Conservation (phyloP, 768 basidiomycete genomes). For the Suillus sp. region DNA sequence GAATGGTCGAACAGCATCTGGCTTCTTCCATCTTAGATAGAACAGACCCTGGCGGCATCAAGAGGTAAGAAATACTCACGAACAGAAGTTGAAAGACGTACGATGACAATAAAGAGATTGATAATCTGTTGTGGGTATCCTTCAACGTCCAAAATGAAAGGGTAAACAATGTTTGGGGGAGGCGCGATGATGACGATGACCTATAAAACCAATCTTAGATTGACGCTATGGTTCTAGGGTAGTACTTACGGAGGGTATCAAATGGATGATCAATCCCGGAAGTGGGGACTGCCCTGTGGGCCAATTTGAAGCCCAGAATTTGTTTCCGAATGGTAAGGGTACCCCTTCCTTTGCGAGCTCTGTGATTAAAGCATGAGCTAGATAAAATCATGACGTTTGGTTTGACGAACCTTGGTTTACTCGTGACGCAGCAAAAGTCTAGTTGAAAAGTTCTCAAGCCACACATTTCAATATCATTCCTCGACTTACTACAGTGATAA, state of each 20-base stretch:
- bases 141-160: constrained; percentile 62
- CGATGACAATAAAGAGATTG: constrained; percentile 56
- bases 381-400: not conserved
- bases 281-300: constrained; percentile 58
- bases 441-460: not conserved
- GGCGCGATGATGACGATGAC: constrained; percentile 58
- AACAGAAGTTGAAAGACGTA: constrained; percentile 28
- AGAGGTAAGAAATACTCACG: not conserved
- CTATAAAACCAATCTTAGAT: constrained; percentile 45
- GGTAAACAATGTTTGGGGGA: constrained; percentile 54
- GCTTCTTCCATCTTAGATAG: constrained; percentile 55
- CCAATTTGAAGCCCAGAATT: constrained; percentile 65
- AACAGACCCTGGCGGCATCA: constrained; percentile 47
- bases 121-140: constrained; percentile 54
- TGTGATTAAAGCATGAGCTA: constrained; percentile 13
- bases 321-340: constrained; percentile 60
- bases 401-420: constrained; percentile 50
- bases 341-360: constrained; percentile 66
- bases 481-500: constrained; percentile 34
- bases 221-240: not conserved
- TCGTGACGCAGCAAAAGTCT: constrained; percentile 54
- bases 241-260: constrained; percentile 49
- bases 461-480: not conserved
- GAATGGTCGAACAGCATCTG: constrained; percentile 51
- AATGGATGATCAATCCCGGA: constrained; percentile 55